Conservation (phyloP, 1,139 yeast species). For the Insectozyma bohioensis region DNA sequence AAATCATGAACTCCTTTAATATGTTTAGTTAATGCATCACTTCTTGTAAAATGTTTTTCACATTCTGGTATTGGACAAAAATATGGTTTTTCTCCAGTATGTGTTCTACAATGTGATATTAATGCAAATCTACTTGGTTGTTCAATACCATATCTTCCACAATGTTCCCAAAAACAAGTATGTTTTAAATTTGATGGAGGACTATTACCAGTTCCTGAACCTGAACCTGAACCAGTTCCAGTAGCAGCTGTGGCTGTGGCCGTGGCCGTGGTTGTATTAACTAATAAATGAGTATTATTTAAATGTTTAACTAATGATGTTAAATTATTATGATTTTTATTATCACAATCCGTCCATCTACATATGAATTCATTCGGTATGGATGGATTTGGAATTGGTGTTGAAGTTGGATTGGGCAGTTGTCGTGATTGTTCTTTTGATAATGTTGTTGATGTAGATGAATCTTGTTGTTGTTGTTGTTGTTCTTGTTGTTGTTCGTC, state of each 20-base stretch:
- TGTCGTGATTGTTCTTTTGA: too few relatives aligned
- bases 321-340: too few relatives aligned
- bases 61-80: constrained; percentile 73
- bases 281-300: background rate
- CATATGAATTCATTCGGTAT: background rate
- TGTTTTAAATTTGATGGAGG: constrained; percentile 39
- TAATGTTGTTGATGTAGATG: too few relatives aligned
- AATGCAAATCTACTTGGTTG: constrained; percentile 63
- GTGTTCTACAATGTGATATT: constrained; percentile 62
- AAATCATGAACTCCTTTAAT: constrained; percentile 61
- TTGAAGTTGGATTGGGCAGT: too few relatives aligned
- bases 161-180: constrained; percentile 63
- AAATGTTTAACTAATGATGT: constrained; percentile 1
- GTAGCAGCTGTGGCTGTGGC: too few relatives aligned
- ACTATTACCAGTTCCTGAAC: too few relatives aligned
- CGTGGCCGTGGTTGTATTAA: background rate
- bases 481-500: too few relatives aligned
- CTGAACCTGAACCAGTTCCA: too few relatives aligned
- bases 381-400: too few relatives aligned
- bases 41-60: constrained; percentile 55
- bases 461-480: too few relatives aligned
- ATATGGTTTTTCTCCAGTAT: constrained; percentile 68
- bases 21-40: constrained; percentile 66
- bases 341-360: background rate
- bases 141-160: constrained; percentile 52